phyloP scores from a whole-genome alignment of 441 rosid species.

The Theobroma grandiflorum region DNA sequence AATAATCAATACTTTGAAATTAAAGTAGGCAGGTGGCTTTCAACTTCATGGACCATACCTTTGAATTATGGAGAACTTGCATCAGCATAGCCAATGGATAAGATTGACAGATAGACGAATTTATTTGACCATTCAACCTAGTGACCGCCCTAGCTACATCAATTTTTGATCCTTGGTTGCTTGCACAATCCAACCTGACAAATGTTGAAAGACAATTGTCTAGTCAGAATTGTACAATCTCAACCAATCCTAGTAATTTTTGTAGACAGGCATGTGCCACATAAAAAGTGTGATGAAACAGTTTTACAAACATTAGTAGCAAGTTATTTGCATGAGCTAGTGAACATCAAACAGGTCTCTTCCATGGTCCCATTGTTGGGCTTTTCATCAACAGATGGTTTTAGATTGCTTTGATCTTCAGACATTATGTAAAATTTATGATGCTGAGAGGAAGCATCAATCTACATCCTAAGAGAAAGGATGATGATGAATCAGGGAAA shows the following conservation, averaged over 20 bases:
- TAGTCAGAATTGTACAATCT: neutral
- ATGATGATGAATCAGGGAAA: neutral
- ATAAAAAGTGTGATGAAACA: no score
- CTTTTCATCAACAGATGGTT: neutral
- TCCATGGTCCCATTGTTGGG: neutral
- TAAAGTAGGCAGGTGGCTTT: constrained; percentile 6
- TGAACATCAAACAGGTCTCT: neutral
- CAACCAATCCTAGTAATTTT: neutral
- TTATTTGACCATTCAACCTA: constrained; percentile 14
- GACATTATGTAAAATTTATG: neutral
- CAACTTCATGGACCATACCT: constrained; percentile 22
- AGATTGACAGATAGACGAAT: constrained; percentile 7
- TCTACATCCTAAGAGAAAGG: neutral
- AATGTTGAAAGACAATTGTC: neutral
- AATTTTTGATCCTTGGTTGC: constrained; percentile 16
- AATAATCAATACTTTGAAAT: neutral
- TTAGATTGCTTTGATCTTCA: neutral
- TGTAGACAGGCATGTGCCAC: neutral
- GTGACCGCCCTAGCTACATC: neutral
- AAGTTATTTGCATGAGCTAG: neutral
- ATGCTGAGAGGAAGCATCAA: neutral
- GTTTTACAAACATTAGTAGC: neutral
- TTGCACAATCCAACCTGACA: neutral
- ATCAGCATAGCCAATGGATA: constrained; percentile 26
- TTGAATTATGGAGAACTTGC: constrained; percentile 19